A percentile compares a stretch with the other conserved stretches of the same genome.
Conservation (phyloP, 805 yeast species). For the Candida andamanensis region DNA sequence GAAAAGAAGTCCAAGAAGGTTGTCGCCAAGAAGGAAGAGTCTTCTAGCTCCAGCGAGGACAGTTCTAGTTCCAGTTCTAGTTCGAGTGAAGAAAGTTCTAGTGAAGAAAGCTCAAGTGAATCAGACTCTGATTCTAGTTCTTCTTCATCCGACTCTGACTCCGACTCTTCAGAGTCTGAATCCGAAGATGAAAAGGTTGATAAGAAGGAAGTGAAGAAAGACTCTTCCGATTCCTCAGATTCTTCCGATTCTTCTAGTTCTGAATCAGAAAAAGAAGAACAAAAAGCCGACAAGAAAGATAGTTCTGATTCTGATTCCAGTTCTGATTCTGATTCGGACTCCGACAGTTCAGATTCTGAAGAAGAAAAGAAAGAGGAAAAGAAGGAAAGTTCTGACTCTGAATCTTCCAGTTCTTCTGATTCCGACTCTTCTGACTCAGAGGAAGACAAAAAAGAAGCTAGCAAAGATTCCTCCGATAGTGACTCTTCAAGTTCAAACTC, state of each 20-base stretch:
- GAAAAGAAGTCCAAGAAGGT: constrained; percentile 18
- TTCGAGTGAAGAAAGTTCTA: constrained; percentile 14
- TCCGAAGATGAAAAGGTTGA: constrained; percentile 15
- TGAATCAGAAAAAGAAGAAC: constrained; percentile 18
- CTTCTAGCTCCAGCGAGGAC: constrained; percentile 3
- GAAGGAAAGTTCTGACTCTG: constrained; percentile 17
- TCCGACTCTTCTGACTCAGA: constrained; percentile 28
- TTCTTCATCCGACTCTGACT: constrained; percentile 2
- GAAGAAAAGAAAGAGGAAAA: constrained; percentile 16
- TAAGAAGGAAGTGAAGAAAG: constrained; percentile 2
- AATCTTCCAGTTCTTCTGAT: constrained; percentile 16
- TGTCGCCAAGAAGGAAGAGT: constrained; percentile 14
- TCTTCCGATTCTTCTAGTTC: no score
- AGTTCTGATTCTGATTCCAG: constrained; percentile 13
- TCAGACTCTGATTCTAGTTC: constrained; percentile 1
- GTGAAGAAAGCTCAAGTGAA: constrained; percentile 6
- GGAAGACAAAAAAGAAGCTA: constrained; percentile 22
- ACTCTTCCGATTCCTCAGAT: neutral
- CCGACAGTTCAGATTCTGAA: constrained; percentile 13
- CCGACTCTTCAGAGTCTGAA: neutral
- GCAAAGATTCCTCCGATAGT: constrained; percentile 17
- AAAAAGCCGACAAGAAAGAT: constrained; percentile 20
- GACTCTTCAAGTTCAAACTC: constrained; percentile 15
- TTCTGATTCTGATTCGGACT: constrained; percentile 14
- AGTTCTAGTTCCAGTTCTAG: constrained; percentile 4